These are phyloP conservation scores for Phylloporus arenicola DNA, from an alignment of 768 basidiomycete genomes.

Conservation along the genomic window DNA sequence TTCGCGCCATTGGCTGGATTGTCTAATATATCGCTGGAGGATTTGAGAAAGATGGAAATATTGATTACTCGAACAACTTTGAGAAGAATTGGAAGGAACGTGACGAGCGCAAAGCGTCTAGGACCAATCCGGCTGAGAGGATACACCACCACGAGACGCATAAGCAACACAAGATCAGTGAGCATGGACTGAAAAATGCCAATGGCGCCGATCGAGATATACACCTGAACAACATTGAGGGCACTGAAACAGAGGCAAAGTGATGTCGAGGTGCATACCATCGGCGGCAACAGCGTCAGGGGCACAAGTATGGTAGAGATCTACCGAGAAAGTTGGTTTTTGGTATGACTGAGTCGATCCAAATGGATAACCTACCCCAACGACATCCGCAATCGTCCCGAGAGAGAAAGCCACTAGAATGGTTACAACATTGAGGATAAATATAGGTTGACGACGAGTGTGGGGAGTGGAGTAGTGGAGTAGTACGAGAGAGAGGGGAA, in stretches of 20 bases:
- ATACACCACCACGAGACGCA: slow-evolving; percentile 20
- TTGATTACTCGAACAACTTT: slow-evolving; percentile 20
- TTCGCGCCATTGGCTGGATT: not conserved
- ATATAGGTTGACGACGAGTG: slow-evolving; percentile 18
- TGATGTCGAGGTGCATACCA: not conserved
- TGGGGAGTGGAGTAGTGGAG: slow-evolving; percentile 21
- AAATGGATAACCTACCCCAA: not conserved
- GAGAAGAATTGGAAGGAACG: slow-evolving; percentile 15
- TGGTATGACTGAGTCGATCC: not conserved
- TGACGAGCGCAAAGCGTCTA: slow-evolving; percentile 12
- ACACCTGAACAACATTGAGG: not conserved
- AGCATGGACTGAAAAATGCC: slow-evolving; percentile 15
- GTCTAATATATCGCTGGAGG: slow-evolving; percentile 9
- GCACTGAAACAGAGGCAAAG: not conserved
- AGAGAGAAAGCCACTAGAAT: slow-evolving; percentile 7
- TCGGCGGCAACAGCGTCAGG: not conserved
- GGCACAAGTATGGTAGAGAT: slow-evolving; percentile 8
- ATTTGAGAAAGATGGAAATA: slow-evolving; percentile 14
- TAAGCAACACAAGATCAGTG: slow-evolving; percentile 19
- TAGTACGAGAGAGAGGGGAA: slow-evolving; percentile 18
- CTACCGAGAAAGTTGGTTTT: slow-evolving; percentile 5
- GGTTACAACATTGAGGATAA: slow-evolving; percentile 18
- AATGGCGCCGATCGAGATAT: not conserved
- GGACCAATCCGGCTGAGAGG: slow-evolving; percentile 7
- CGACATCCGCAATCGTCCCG: not conserved